phyloP scores from a whole-genome alignment of 139 green algal species.

The Chlamydomonas sphaeroides region DNA sequence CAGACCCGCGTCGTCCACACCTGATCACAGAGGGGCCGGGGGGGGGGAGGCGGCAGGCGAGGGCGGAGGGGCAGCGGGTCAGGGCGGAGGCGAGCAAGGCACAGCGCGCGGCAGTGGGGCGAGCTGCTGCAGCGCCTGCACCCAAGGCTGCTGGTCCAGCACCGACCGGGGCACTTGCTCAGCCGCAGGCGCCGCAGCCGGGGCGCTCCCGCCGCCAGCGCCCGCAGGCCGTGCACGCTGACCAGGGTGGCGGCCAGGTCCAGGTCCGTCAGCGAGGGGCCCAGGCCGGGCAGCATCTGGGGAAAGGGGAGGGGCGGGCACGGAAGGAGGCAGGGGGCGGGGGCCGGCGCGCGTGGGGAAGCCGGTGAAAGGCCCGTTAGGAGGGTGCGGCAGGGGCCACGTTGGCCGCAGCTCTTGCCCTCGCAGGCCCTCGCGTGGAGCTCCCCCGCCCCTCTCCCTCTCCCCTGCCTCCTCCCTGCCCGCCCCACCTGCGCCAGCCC shows the following conservation, averaged over 20 bases:
- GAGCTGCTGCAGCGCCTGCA: too few species aligned
- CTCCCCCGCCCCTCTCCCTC: too few species aligned
- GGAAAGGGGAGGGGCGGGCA: background rate
- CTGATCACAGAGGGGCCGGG: background rate
- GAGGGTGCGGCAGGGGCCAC: background rate
- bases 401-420: background rate
- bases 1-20: slow-evolving; percentile 6
- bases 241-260: slow-evolving; percentile 22
- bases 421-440: too few species aligned
- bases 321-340: too few species aligned
- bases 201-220: slow-evolving; percentile 12
- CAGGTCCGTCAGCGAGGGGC: slow-evolving; percentile 11
- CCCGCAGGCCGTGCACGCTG: background rate
- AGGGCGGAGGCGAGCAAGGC: background rate
- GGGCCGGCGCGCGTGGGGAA: too few species aligned
- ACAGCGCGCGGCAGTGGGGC: too few species aligned
- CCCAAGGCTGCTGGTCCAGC: too few species aligned
- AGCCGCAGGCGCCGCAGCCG: slow-evolving; percentile 10
- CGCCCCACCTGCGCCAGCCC: slow-evolving; percentile 13
- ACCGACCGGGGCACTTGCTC: slow-evolving; percentile 15
- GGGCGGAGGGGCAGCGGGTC: background rate
- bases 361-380: too few species aligned
- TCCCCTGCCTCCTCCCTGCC: background rate
- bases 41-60: background rate
- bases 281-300: slow-evolving; percentile 22